phyloP scores from a whole-genome alignment of 2,329 filamentous ascomycete genomes.

The Scortechinia acanthostroma region DNA sequence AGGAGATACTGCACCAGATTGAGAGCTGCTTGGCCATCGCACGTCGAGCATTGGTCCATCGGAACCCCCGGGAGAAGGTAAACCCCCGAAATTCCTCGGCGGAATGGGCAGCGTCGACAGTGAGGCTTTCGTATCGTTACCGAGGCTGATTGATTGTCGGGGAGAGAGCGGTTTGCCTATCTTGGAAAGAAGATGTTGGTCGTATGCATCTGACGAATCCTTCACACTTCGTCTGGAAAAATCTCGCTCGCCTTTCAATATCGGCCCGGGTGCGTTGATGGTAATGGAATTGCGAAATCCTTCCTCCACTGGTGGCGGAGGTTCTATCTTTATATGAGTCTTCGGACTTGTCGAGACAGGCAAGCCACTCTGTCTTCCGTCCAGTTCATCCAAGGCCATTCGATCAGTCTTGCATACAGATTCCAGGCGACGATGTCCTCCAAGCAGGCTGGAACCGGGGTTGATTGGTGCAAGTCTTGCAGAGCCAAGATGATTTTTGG shows the following conservation, averaged over 20 bases:
- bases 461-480: conserved; percentile 24
- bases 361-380: not conserved
- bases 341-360: not conserved
- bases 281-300: conserved; percentile 1
- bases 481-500: conserved; percentile 17
- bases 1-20: not conserved
- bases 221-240: not conserved
- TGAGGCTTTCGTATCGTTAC: not conserved
- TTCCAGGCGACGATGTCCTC: conserved; percentile 19
- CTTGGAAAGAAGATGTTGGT: not conserved
- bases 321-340: not conserved
- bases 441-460: conserved; percentile 31
- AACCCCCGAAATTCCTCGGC: not conserved
- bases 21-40: not conserved
- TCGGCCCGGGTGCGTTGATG: not conserved
- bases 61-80: not conserved
- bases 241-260: not conserved
- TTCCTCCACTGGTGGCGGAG: not conserved
- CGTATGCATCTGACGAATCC: not conserved
- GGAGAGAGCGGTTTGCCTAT: not conserved
- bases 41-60: not conserved
- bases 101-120: not conserved
- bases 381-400: not conserved
- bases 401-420: not conserved
- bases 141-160: not conserved